Conservation (phyloP, 768 basidiomycete genomes). For the Suillus sp. region DNA sequence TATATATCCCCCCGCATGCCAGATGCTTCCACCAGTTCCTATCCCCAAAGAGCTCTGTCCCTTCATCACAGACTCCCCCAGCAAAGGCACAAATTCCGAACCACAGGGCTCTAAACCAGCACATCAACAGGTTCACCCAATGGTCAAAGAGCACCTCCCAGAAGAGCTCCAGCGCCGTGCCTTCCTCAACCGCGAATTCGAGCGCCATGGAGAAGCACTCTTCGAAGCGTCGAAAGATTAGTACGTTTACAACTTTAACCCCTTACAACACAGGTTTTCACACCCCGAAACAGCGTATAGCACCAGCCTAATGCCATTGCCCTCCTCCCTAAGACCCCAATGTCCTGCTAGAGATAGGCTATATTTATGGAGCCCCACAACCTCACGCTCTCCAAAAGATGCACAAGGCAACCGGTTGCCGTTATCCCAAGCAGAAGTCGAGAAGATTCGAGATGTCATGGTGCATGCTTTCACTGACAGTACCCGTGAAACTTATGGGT, state of each 20-base stretch:
- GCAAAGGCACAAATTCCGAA: rapidly evolving
- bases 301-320: no score
- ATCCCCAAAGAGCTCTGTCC: slow-evolving; percentile 9
- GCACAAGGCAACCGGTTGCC: not conserved
- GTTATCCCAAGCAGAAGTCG: not conserved
- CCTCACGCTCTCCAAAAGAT: not conserved
- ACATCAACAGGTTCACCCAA: not conserved
- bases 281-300: no score
- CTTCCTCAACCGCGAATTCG: not conserved
- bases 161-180: not conserved
- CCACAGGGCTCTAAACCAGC: not conserved
- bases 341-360: no score
- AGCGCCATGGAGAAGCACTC: not conserved
- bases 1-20: slow-evolving; percentile 1
- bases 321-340: no score
- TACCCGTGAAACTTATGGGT: no score
- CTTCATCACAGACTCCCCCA: not conserved
- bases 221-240: not conserved
- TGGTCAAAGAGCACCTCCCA: not conserved
- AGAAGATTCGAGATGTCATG: not conserved
- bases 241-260: not conserved
- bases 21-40: slow-evolving; percentile 16
- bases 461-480: rapidly evolving
- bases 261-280: no score
- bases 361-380: no score